Conservation (phyloP, 805 yeast species). For the Hanseniaspora jakobsenii region DNA sequence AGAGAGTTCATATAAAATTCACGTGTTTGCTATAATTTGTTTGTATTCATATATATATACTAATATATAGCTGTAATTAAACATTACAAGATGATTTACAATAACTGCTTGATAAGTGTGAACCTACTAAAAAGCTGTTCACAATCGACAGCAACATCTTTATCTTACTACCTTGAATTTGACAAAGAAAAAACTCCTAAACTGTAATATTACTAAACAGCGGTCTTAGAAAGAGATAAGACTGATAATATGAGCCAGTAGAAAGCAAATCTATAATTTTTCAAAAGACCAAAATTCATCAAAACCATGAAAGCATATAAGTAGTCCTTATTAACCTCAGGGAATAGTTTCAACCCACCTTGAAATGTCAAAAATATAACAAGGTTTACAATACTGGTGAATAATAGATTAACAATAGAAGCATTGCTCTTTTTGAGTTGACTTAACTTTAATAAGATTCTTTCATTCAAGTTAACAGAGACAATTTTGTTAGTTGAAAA, state of each 20-base stretch:
- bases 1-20: no score
- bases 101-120: no score
- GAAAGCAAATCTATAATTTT: constrained; percentile 10
- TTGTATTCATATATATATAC: no score
- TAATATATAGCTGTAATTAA: no score
- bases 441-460: constrained; percentile 26
- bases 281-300: constrained; percentile 7
- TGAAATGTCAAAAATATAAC: constrained; percentile 8
- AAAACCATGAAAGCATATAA: constrained; percentile 11
- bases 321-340: constrained; percentile 1
- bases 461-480: constrained; percentile 29
- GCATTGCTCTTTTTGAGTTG: constrained; percentile 20
- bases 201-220: background rate
- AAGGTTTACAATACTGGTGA: constrained; percentile 2
- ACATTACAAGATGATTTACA: no score
- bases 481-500: constrained; percentile 33
- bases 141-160: no score
- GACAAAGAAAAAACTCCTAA: no score
- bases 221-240: background rate
- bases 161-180: no score
- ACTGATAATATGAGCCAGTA: constrained; percentile 13
- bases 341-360: background rate
- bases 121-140: no score
- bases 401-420: background rate
- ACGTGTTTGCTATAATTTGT: no score